A percentile compares a stretch with the other conserved stretches of the same genome.
phyloP scores from a whole-genome alignment of 805 yeast species.

The Kluyveromyces starmeri region DNA sequence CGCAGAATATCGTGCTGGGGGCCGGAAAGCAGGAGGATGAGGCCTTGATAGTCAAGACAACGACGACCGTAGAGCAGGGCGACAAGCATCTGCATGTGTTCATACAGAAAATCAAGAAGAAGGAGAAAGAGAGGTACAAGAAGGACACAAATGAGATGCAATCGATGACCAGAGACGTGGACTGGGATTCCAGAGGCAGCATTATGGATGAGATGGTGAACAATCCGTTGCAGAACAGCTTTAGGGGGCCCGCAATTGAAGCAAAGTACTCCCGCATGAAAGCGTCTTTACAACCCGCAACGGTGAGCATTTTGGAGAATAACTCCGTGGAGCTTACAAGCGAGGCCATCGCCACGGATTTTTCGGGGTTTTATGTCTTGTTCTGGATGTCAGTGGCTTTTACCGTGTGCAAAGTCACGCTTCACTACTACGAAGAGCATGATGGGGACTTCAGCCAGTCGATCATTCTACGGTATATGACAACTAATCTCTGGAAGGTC shows the following conservation, averaged over 20 bases:
- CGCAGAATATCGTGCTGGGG: not conserved
- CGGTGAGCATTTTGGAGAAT: not conserved
- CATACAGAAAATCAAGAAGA: slow-evolving; percentile 14
- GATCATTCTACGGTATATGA: slow-evolving; percentile 49
- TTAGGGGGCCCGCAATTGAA: slow-evolving; percentile 27
- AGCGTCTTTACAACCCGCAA: not conserved
- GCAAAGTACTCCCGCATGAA: not conserved
- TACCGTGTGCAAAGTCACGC: slow-evolving; percentile 41
- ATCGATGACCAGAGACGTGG: slow-evolving; percentile 48
- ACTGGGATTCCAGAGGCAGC: slow-evolving; percentile 35
- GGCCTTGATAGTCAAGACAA: slow-evolving; percentile 2
- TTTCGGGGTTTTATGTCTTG: slow-evolving; percentile 74
- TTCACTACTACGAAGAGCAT: slow-evolving; percentile 42
- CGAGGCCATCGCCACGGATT: slow-evolving; percentile 24
- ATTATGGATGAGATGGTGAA: slow-evolving; percentile 42
- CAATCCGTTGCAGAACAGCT: slow-evolving; percentile 20
- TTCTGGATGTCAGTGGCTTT: slow-evolving; percentile 65
- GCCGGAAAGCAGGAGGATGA: not conserved
- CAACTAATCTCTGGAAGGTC: slow-evolving; percentile 53
- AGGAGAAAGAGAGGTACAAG: slow-evolving; percentile 18
- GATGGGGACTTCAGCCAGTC: slow-evolving; percentile 35
- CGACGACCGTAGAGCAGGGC: slow-evolving; percentile 1
- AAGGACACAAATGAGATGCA: slow-evolving; percentile 26
- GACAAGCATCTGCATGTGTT: slow-evolving; percentile 6
- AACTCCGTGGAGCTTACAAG: not conserved